A percentile compares a stretch with the other conserved stretches of the same genome.
Evolutionary conservation across 352 stramenopile genomes (phyloP).

Genomic region (Phytophthora hibernalis): DNA sequence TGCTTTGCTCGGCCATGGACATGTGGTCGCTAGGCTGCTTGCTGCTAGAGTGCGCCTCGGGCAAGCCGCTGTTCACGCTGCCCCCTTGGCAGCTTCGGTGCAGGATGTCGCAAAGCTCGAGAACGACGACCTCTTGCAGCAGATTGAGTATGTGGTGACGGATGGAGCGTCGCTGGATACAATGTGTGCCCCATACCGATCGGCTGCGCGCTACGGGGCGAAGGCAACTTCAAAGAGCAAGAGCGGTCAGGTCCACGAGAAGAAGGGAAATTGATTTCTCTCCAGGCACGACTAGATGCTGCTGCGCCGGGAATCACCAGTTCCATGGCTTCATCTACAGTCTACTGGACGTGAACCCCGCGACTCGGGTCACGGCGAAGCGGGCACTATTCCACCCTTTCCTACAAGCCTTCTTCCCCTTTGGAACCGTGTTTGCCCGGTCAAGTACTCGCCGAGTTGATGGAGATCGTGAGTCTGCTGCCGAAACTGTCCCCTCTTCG

Average conservation of each 20-base stretch:
- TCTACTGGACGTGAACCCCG: conserved; percentile 60
- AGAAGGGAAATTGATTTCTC: conserved; percentile 3
- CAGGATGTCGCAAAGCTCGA: conserved; percentile 22
- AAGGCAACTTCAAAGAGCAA: conserved; percentile 9
- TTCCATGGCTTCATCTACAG: conserved; percentile 65
- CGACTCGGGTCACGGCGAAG: conserved; percentile 52
- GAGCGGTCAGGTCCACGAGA: conserved; percentile 17
- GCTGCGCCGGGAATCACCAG: conserved; percentile 28
- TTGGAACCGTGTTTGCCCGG: conserved; percentile 57
- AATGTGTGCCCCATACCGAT: conserved; percentile 37
- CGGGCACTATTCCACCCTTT: conserved; percentile 74
- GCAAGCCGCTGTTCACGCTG: conserved; percentile 62
- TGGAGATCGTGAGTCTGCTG: conserved; percentile 5
- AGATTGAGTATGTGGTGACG: conserved; percentile 53
- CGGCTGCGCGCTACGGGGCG: conserved; percentile 31
- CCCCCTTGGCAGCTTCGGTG: conserved; percentile 18
- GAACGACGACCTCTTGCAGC: conserved; percentile 50
- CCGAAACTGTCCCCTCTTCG: conserved; percentile 2
- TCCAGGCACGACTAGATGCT: conserved; percentile 43
- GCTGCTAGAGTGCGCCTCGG: conserved; percentile 66
- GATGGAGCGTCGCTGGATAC: conserved; percentile 33
- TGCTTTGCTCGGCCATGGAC: conserved; percentile 69
- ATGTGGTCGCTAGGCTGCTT: conserved; percentile 86
- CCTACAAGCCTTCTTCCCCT: conserved; percentile 73
- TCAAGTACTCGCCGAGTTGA: conserved; percentile 6